Evolutionary conservation across 2,329 filamentous ascomycete genomes (phyloP).

Genomic region (Orbilia brochopaga): DNA sequence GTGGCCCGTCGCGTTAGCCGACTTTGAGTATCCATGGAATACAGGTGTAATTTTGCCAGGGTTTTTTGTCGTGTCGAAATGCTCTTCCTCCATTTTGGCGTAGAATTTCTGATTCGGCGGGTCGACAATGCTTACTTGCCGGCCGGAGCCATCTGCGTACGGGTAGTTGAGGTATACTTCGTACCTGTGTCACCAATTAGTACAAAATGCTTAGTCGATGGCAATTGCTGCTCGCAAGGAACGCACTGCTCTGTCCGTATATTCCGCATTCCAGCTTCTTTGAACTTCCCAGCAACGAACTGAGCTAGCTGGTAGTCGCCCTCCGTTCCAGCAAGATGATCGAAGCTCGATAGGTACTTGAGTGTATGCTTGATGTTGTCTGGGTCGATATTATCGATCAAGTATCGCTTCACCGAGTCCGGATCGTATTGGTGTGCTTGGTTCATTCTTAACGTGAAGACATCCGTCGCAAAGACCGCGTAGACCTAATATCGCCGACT

Average conservation of each 20-base stretch:
- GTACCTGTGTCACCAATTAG: conserved; percentile 61
- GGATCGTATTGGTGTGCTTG: conserved; percentile 77
- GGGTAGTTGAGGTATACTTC: conserved; percentile 94
- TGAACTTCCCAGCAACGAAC: conserved; percentile 81
- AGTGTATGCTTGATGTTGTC: conserved; percentile 74
- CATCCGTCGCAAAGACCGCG: conserved; percentile 80
- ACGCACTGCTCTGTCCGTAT: conserved; percentile 71
- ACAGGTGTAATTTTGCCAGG: conserved; percentile 67
- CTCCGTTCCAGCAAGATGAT: conserved; percentile 92
- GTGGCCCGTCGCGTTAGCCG: conserved; percentile 83
- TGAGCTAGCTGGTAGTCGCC: conserved; percentile 85
- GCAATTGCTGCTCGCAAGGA: conserved; percentile 53
- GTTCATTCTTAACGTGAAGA: conserved; percentile 73
- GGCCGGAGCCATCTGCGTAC: conserved; percentile 67
- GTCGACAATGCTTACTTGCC: conserved; percentile 80
- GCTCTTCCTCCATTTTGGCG: conserved; percentile 80
- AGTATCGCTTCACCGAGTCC: conserved; percentile 76
- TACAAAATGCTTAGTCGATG: conserved; percentile 42
- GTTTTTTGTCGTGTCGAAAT: conserved; percentile 45
- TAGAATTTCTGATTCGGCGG: conserved; percentile 73
- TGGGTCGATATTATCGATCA: conserved; percentile 75
- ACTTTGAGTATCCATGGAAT: conserved; percentile 88
- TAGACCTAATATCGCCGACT: conserved; percentile 66
- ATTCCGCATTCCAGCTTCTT: conserved; percentile 73
- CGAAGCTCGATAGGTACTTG: conserved; percentile 77